phyloP scores from a whole-genome alignment of 2,329 filamentous ascomycete genomes.

The Beauveria asiatica region DNA sequence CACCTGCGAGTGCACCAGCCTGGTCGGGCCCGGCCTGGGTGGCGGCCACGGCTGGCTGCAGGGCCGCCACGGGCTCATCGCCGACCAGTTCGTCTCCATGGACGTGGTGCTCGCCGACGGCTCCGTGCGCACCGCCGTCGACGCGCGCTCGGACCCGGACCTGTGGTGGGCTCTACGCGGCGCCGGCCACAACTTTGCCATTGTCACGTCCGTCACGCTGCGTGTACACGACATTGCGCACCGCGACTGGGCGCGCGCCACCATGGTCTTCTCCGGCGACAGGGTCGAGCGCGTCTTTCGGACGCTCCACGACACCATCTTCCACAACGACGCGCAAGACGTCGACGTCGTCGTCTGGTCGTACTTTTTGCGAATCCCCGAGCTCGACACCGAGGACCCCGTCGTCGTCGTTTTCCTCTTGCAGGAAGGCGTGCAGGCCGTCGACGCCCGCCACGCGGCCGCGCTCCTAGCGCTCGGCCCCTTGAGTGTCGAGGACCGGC shows the following conservation, averaged over 20 bases:
- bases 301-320: constrained; percentile 35
- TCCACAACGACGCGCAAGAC: constrained; percentile 34
- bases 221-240: constrained; percentile 39
- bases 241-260: constrained; percentile 34
- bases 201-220: constrained; percentile 41
- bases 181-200: constrained; percentile 52
- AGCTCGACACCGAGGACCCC: constrained; percentile 32
- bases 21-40: constrained; percentile 42
- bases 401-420: constrained; percentile 34
- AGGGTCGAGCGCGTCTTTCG: constrained; percentile 41
- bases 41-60: constrained; percentile 49
- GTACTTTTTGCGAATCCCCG: constrained; percentile 35
- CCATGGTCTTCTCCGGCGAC: constrained; percentile 37
- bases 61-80: constrained; percentile 42
- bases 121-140: constrained; percentile 26
- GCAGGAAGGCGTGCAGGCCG: constrained; percentile 31
- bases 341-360: constrained; percentile 41
- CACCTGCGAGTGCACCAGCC: constrained; percentile 43
- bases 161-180: constrained; percentile 51
- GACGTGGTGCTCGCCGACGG: constrained; percentile 45
- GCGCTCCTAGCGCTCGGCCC: constrained; percentile 36
- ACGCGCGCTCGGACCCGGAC: constrained; percentile 38
- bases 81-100: constrained; percentile 44
- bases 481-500: constrained; percentile 20
- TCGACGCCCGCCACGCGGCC: constrained; percentile 30